These are phyloP conservation scores for Ascochyta pisi DNA, from an alignment of 2,329 filamentous ascomycete species.

Conservation along the genomic window DNA sequence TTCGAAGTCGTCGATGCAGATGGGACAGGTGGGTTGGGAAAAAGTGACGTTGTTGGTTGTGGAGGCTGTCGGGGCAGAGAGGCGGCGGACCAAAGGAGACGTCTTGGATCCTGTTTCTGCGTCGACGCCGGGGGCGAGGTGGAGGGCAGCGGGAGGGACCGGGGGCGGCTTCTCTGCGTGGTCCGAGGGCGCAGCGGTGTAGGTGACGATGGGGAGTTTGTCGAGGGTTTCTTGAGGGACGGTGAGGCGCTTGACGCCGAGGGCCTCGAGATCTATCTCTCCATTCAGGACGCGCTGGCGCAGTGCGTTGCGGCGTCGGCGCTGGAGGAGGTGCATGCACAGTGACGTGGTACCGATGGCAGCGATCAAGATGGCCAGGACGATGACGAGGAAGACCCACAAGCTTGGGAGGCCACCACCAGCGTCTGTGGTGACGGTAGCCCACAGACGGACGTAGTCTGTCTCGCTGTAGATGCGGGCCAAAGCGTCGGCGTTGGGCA, in stretches of 20 bases:
- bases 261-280: constrained; percentile 83
- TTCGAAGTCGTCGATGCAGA: constrained; percentile 84
- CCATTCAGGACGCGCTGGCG: constrained; percentile 75
- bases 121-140: constrained; percentile 20
- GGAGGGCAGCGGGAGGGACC: constrained; percentile 15
- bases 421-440: constrained; percentile 59
- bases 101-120: constrained; percentile 27
- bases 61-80: constrained; percentile 31
- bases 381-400: constrained; percentile 78
- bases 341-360: constrained; percentile 72
- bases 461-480: constrained; percentile 46
- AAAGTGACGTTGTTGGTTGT: constrained; percentile 16
- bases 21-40: constrained; percentile 84
- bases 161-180: constrained; percentile 29
- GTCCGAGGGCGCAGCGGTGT: constrained; percentile 52
- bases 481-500: constrained; percentile 51
- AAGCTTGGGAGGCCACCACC: constrained; percentile 71
- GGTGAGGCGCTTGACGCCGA: constrained; percentile 82
- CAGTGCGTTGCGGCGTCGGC: constrained; percentile 70
- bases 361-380: constrained; percentile 73
- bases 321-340: constrained; percentile 79
- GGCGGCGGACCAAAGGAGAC: constrained; percentile 19
- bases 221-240: constrained; percentile 76
- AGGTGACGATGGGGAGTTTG: constrained; percentile 79
- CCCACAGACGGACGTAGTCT: constrained; percentile 60